Base-by-base conservation (phyloP, 768 basidiomycete genomes). In the Lactarius hatsudake region DNA sequence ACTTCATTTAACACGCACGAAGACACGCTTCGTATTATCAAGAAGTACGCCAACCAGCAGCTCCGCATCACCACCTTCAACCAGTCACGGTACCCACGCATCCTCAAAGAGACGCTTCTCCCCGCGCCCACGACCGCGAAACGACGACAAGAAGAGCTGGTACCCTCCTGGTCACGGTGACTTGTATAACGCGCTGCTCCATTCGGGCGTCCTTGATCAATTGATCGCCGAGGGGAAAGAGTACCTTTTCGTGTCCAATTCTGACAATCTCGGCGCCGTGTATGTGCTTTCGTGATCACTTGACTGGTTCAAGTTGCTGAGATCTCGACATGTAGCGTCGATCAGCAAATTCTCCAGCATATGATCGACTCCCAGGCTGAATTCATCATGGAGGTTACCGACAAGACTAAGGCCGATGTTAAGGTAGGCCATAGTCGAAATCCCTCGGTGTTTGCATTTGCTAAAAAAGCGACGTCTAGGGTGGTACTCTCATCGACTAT, bases 1-100 rank as follows among this genome's bases (percentile, higher is more conserved):
- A 97, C 95, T 75, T 96, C 94, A 64, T 98, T 98, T 85, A 96
- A 96, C 83, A 98, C 96, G 23, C 92, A 95, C 76, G 93, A 97
- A 43, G 95, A 98, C 77, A 96, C 96, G 59, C 87, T 93, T 69
- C 90, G 93, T 71, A 93, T 97, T 83, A 94, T 96, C 79, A 94
- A 97, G 78, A 97, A 96, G 81, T 97, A 97, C 77, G 87, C 89
- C 60, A 92, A 94, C 81, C 94, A 96, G 81, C 93, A 95, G 75
- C 86, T 97, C 75, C 91, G 92, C 77, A 94, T 96, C 79, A 88
- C 89, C 61, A 89, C 87, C 66, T 95, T 96, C 83, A 93, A 93
- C 78, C 96, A 97, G 80, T 95, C 94, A 20, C 85, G 93, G 73
- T 97, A 94, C 79, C 96, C 96, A 34, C 89, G 94, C 74, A 94